Evolutionary conservation across 805 yeast genomes (phyloP).

Genomic region (Candida stauntonica): DNA sequence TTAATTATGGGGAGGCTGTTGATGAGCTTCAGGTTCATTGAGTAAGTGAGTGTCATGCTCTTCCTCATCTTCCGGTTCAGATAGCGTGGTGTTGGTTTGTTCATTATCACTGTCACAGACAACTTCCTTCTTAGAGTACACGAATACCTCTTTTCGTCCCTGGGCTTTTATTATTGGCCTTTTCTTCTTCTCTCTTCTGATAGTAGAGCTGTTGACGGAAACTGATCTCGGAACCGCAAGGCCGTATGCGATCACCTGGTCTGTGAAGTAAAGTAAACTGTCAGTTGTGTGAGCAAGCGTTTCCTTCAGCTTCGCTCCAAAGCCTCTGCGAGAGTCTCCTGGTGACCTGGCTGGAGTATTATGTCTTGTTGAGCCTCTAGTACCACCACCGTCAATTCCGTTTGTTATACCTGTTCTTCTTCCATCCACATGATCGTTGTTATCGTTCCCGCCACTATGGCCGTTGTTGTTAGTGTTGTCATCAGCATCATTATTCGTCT

Average conservation of each 20-base stretch:
- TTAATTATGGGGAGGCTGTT: no score
- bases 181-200: slow-evolving; percentile 15
- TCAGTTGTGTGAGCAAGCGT: slow-evolving; percentile 31
- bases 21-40: no score
- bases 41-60: no score
- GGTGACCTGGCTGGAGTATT: background rate
- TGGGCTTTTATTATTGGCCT: slow-evolving; percentile 25
- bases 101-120: slow-evolving; percentile 34
- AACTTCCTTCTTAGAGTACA: slow-evolving; percentile 40
- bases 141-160: slow-evolving; percentile 34
- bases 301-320: slow-evolving; percentile 18
- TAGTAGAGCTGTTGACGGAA: slow-evolving; percentile 25
- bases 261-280: slow-evolving; percentile 42
- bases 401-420: background rate
- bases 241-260: slow-evolving; percentile 52
- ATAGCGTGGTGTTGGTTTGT: slow-evolving; percentile 3
- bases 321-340: background rate
- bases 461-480: background rate
- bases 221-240: slow-evolving; percentile 52
- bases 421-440: no score
- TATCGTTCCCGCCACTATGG: slow-evolving; percentile 3
- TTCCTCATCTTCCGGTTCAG: background rate
- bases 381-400: no score
- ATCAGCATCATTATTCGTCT: slow-evolving; percentile 3
- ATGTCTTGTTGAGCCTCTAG: background rate